Evolutionary conservation across 352 stramenopile genomes (phyloP).

Genomic region (Blastocystis sp.): DNA sequence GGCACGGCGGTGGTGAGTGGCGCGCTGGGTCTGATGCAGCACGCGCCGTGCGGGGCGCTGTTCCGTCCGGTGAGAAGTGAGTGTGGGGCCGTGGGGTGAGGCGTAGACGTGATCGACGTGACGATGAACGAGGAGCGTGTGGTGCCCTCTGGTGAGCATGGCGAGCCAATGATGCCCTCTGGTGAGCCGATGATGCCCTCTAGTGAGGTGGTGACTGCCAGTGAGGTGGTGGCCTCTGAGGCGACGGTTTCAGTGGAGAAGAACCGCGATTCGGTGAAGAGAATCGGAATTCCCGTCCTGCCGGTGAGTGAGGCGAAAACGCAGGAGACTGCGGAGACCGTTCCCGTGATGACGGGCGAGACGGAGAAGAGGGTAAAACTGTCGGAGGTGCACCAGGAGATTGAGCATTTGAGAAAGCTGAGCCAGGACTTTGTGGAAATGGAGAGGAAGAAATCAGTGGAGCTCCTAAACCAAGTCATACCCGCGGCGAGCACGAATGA

Average conservation of each 20-base stretch:
- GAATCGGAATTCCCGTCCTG: background rate
- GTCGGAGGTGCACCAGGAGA: background rate
- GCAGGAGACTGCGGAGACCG: background rate
- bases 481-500: background rate
- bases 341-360: slow-evolving; percentile 43
- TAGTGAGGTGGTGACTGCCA: background rate
- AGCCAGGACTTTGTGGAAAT: slow-evolving; percentile 54
- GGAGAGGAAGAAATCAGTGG: slow-evolving; percentile 46
- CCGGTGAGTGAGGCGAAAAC: no score
- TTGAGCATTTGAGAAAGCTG: slow-evolving; percentile 32
- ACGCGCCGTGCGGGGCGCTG: slow-evolving; percentile 12
- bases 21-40: slow-evolving; percentile 16
- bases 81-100: background rate
- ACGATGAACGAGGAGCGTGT: slow-evolving; percentile 4
- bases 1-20: background rate
- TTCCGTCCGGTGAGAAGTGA: slow-evolving; percentile 36
- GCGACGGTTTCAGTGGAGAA: background rate
- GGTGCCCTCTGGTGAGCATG: background rate
- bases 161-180: background rate
- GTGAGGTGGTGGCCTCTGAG: background rate
- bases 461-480: background rate
- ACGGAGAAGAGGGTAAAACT: background rate
- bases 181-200: background rate
- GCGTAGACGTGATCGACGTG: background rate
- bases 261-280: background rate